Percentiles rank a stretch among this genome's conserved stretches.
These are phyloP conservation scores for Ascochyta rabiei DNA, from an alignment of 2,329 filamentous ascomycete species.

Conservation along the genomic window DNA sequence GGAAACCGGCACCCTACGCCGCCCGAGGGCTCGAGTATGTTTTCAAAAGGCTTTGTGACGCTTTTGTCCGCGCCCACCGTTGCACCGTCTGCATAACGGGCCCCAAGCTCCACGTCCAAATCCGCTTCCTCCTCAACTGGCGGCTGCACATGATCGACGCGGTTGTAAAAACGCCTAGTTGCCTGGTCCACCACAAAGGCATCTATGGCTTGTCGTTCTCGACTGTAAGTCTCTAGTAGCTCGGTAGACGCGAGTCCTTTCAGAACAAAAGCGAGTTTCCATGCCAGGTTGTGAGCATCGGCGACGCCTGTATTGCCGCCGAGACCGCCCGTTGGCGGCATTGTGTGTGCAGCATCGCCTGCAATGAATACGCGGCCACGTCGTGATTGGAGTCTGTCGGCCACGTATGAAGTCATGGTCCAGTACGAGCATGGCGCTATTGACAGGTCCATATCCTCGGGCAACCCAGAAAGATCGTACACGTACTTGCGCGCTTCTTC, in stretches of 20 bases:
- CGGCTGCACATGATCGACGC: neutral
- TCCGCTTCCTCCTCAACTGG: neutral
- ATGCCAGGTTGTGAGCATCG: slow-evolving; percentile 18
- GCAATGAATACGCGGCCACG: slow-evolving; percentile 7
- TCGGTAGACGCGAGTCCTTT: no score
- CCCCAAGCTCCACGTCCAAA: neutral
- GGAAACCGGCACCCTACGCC: no score
- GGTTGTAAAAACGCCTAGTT: neutral
- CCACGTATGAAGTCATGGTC: neutral
- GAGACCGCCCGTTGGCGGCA: slow-evolving; percentile 10
- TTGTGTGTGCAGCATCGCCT: slow-evolving; percentile 16
- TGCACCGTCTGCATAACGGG: neutral
- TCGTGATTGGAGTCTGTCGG: neutral
- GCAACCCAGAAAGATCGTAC: neutral
- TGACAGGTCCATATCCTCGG: neutral
- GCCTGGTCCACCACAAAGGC: slow-evolving; percentile 1
- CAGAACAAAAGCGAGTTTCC: slow-evolving; percentile 12
- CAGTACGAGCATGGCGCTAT: neutral
- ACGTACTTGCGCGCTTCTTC: neutral
- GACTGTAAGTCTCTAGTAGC: no score
- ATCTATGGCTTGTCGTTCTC: no score
- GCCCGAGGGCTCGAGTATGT: no score
- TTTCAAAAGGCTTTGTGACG: no score
- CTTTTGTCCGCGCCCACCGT: neutral
- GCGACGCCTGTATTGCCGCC: slow-evolving; percentile 15